Evolutionary conservation across 2,329 filamentous ascomycete species (phyloP).

Genomic region (Neofusicoccum sp.): DNA sequence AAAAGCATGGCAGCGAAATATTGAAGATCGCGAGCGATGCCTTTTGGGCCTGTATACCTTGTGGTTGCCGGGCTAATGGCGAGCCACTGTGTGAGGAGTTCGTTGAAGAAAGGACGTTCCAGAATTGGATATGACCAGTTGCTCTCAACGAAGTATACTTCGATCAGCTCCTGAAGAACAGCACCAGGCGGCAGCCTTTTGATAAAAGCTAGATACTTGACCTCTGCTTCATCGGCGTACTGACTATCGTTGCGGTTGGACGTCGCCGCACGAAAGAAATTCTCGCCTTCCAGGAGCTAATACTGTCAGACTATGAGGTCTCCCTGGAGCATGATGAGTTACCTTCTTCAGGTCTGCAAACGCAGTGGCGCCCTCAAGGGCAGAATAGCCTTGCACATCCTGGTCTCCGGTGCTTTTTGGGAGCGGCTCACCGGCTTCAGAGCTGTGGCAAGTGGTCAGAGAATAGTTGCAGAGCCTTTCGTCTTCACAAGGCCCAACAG

Average conservation of each 20-base stretch:
- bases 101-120: slow-evolving; percentile 1
- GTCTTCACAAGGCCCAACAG: too few species aligned
- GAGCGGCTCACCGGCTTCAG: not conserved
- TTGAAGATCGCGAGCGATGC: not conserved
- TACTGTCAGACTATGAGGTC: not conserved
- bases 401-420: not conserved
- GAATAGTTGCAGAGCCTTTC: too few species aligned
- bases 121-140: not conserved
- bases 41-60: not conserved
- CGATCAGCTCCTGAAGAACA: not conserved
- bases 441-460: not conserved
- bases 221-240: not conserved
- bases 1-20: not conserved
- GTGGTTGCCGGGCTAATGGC: not conserved
- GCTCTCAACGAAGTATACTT: slow-evolving; percentile 2
- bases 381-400: not conserved
- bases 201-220: not conserved
- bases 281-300: slow-evolving; percentile 5
- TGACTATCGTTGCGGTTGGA: not conserved
- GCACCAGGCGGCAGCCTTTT: not conserved
- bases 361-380: not conserved
- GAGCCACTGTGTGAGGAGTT: not conserved
- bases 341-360: not conserved
- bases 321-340: too few species aligned
- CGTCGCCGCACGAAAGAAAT: not conserved